Evolutionary conservation across 2,329 filamentous ascomycete species (phyloP), one percentile per base, ranked within the genome.

Genomic region (Xylaria sp.): DNA sequence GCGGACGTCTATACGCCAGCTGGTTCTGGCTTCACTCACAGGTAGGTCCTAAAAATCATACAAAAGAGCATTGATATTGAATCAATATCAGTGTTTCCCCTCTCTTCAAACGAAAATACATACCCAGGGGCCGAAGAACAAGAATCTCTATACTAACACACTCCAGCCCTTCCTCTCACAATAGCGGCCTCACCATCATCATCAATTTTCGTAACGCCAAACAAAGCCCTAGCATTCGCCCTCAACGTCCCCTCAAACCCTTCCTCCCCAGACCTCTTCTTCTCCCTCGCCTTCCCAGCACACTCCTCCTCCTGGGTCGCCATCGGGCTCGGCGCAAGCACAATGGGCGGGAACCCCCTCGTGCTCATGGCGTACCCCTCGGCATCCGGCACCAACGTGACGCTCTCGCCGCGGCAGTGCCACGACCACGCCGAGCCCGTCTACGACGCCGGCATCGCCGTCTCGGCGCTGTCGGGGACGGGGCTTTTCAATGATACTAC

Each of bases 161-260:
- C 60, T 50, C 64, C 55, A 50, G 63, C 50, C 18, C 63, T 50
- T 31, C 66, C 66, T 13, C 65, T 67, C 10, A 64, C 66, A 18
- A 71, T 69, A 50, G 67, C 69, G 44, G 68, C 69, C 52, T 67
- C 74, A 18, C 63, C 73, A 8, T 76, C 74, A 18, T 66, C 73
- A 5, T 76, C 76, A 28, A 67, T 76, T 60, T 79, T 79, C 69
- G 67, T 78, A 68, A 73, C 76, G 1, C 77, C 76, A 1, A 39
- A 68, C 5, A 61, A 62, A 10, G 76, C 80, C 61, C 82, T 82
- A 1, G 91, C 91, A 8, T 85, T 87, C 66, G 89, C 88, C 23
- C 76, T 97, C 10, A 94, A 97, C 78, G 83, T 97, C 54, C 92
- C 94, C 67, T 95, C 90, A 78, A 91, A 84, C 65, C 12, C 59